These are phyloP conservation scores for Kalanchoe fedtschenkoi DNA, from an alignment of 164 flowering plant species.

Conservation along the genomic window DNA sequence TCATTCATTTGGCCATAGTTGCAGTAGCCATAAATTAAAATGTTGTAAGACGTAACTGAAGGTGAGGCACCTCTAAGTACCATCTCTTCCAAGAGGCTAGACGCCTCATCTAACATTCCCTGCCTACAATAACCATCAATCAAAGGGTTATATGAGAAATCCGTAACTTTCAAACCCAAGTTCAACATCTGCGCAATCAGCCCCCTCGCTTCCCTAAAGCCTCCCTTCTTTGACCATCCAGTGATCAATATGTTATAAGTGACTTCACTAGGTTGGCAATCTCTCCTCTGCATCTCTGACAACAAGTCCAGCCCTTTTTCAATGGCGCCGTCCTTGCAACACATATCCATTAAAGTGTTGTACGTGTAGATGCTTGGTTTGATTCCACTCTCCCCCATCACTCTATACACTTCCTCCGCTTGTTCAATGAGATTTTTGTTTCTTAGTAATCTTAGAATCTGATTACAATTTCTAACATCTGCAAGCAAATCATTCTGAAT, in stretches of 20 bases:
- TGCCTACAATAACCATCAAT: slow-evolving; percentile 39
- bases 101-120: slow-evolving; percentile 43
- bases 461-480: slow-evolving; percentile 60
- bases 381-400: slow-evolving; percentile 41
- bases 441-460: slow-evolving; percentile 43
- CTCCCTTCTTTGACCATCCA: slow-evolving; percentile 46
- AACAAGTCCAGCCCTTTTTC: slow-evolving; percentile 27
- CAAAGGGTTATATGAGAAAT: slow-evolving; percentile 48
- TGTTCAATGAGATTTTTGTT: slow-evolving; percentile 21
- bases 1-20: slow-evolving; percentile 34
- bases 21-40: slow-evolving; percentile 40
- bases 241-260: slow-evolving; percentile 57
- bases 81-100: slow-evolving; percentile 37
- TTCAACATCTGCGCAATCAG: slow-evolving; percentile 40
- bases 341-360: slow-evolving; percentile 50
- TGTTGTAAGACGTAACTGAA: slow-evolving; percentile 43
- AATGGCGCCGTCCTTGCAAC: slow-evolving; percentile 43
- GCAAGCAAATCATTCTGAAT: slow-evolving; percentile 37
- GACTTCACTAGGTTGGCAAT: slow-evolving; percentile 38
- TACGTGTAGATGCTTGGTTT: slow-evolving; percentile 45
- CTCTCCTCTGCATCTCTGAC: slow-evolving; percentile 43
- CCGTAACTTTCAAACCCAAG: slow-evolving; percentile 34
- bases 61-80: slow-evolving; percentile 31
- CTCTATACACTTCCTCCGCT: slow-evolving; percentile 36
- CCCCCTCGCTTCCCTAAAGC: slow-evolving; percentile 33